Evolutionary conservation across 164 flowering plant genomes (phyloP), one percentile per base, ranked within the genome.

Genomic region (Piper longum): DNA sequence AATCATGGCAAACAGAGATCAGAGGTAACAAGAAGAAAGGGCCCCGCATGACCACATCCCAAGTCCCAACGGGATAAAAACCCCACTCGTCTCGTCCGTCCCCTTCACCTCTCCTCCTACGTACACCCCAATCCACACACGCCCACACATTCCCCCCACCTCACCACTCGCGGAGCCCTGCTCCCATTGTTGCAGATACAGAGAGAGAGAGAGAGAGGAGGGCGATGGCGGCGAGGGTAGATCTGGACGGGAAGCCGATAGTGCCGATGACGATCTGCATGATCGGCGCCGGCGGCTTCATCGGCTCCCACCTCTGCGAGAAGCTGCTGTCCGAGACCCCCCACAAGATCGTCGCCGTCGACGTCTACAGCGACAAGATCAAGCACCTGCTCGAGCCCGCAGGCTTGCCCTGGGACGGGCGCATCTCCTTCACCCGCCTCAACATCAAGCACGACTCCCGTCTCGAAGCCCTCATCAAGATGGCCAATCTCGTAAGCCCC

Each of bases 381-480:
- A 69, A 71, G 60, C 48, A 44, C 11, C 11, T 44, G 48, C 48
- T 44, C 11, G 16, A 60, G 41, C 18, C 68, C 43, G 40, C 4
- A 55, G 62, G 55, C 17, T 70, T 57, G 1, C 80, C 86, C 1
- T 87, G 84, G 83, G 67, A 77, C 51, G 83, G 66, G 57, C 86
- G 98, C 62, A 86, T 92, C 70, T 81, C 83, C 77, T 92, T 92
- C 70, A 93, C 89, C 74, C 82, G 93, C 43, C 70, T 89, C 80
- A 92, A 92, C 72, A 92, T 92, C 71, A 89, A 89, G 84, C 77
- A 92, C 65, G 98, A 92, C 64, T 86, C 98, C 2, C 77, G 98
- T 52, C 96, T 92, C 48, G 98, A 92, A 72, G 91, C 89, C 43
- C 90, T 89, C 67, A 85, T 92, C 82, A 88, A 84, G 75, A 83